phyloP scores from a whole-genome alignment of 2,329 filamentous ascomycete genomes.

The Arthrocladium fulminans region DNA sequence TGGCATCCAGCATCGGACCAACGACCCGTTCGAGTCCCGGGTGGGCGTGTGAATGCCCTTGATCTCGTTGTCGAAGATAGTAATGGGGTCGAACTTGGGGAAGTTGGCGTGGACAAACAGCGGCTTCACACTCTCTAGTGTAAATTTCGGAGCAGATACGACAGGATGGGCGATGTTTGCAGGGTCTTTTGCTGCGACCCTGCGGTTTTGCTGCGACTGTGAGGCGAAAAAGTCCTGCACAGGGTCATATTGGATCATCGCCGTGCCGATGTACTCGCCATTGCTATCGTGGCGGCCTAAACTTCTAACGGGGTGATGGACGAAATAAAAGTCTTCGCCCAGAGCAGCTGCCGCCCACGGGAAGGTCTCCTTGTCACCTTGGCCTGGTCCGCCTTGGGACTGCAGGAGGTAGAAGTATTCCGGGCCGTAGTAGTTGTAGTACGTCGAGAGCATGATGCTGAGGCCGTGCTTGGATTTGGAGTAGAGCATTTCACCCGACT shows the following conservation, averaged over 20 bases:
- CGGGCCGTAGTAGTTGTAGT: constrained; percentile 50
- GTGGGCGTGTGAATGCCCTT: constrained; percentile 24
- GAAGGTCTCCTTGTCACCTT: constrained; percentile 45
- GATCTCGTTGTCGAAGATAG: constrained; percentile 27
- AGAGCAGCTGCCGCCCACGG: constrained; percentile 37
- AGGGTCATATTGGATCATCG: constrained; percentile 33
- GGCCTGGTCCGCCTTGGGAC: constrained; percentile 35
- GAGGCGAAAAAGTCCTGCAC: constrained; percentile 26
- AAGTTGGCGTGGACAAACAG: constrained; percentile 11
- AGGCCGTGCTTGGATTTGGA: constrained; percentile 41
- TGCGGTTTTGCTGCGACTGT: background rate
- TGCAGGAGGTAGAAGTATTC: constrained; percentile 43
- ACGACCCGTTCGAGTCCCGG: constrained; percentile 27
- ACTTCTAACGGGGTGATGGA: constrained; percentile 27
- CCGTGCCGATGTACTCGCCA: constrained; percentile 24
- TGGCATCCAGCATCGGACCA: constrained; percentile 28
- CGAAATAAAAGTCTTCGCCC: constrained; percentile 33
- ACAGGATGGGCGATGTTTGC: constrained; percentile 1
- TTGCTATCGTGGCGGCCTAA: constrained; percentile 24
- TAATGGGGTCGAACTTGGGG: constrained; percentile 34
- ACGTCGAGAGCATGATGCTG: constrained; percentile 42
- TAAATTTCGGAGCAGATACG: background rate
- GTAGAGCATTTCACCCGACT: constrained; percentile 43
- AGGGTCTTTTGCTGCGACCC: background rate
- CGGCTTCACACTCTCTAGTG: constrained; percentile 15